Evolutionary conservation across 345 rosid genomes (phyloP).

Genomic region (Salix suchowensis): DNA sequence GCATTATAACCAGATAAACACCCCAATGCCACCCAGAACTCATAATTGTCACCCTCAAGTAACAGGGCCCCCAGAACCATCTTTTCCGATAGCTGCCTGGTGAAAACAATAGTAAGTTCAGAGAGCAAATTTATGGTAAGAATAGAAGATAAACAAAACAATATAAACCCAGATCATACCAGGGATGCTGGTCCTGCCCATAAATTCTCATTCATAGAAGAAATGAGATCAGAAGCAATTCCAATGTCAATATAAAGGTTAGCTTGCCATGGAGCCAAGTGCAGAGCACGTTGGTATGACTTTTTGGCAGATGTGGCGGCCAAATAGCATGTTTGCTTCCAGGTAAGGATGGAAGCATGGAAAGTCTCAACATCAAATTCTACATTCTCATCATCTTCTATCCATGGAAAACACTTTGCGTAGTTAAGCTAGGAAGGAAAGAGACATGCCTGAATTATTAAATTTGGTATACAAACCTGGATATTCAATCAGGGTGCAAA

Average conservation of each 20-base stretch:
- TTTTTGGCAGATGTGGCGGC: constrained; percentile 63
- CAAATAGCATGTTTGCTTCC: constrained; percentile 59
- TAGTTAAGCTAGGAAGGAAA: constrained; percentile 53
- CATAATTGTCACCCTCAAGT: constrained; percentile 73
- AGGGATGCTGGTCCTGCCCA: constrained; percentile 32
- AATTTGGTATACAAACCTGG: not conserved
- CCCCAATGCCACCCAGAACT: constrained; percentile 87
- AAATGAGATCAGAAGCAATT: constrained; percentile 60
- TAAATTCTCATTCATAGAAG: constrained; percentile 35
- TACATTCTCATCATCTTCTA: constrained; percentile 30
- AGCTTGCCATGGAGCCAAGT: constrained; percentile 89
- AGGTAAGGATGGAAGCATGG: constrained; percentile 48
- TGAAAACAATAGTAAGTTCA: constrained; percentile 34
- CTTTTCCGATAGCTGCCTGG: constrained; percentile 88
- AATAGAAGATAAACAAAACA: constrained; percentile 12
- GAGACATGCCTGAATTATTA: constrained; percentile 10
- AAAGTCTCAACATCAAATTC: constrained; percentile 39
- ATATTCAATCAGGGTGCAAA: not conserved
- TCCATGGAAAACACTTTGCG: constrained; percentile 83
- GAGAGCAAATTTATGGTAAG: constrained; percentile 5
- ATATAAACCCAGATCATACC: constrained; percentile 43
- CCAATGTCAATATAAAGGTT: constrained; percentile 74
- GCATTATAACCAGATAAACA: constrained; percentile 63
- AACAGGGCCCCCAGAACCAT: constrained; percentile 82
- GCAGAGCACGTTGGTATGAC: constrained; percentile 76